Evolutionary conservation across 441 rosid species (phyloP), one percentile per base, ranked within the genome.

Genomic region (Aleurites moluccanus): DNA sequence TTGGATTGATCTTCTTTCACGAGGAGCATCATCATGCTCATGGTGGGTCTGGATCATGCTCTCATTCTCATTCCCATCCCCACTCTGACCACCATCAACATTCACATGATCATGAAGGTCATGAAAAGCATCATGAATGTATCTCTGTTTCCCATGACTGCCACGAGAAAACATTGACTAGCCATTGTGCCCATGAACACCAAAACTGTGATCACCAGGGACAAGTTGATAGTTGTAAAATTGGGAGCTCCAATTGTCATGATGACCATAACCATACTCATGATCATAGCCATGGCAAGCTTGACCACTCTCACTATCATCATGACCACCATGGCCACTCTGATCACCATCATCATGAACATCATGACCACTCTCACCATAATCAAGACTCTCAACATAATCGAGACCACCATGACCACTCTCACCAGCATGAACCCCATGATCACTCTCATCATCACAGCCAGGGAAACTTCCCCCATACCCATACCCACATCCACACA

Each of bases 1-100:
- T 92, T 40, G 99, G 99, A 70, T 84, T 92, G 82, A 85, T 94
- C 60, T 94, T 94, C 88, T 94, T 94, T 80, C 99, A 94, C 35
- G 99, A 94, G 78, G 99, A 94, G 82, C 99, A 94, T 86, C 96
- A 94, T 84, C 99, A 91, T 85, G 99, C 98, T 47, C 99, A 94
- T 81, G 99, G 99, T 67, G 97, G 89, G 30, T 80, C 88, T 20
- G 78, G 96, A n/a, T 83, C 93, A 42, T 89, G 92, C 85, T 67
- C 90, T 0, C 90, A 92, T 49, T 81, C 86, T 14, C 88, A 85
- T 47, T 80, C 83, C 56, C 81, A 84, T 15, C 67, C 79, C 16
- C 78, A 80, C 10, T 59, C 72, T 7, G 73, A 81, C 49, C 83
- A 70, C 25, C 68, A 76, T 69, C 77, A 74, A 27, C 83, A 83